Percentiles rank a stretch among this genome's conserved stretches.
Evolutionary conservation across 2,329 filamentous ascomycete genomes (phyloP).

Genomic region (Curvularia eragrostidis): DNA sequence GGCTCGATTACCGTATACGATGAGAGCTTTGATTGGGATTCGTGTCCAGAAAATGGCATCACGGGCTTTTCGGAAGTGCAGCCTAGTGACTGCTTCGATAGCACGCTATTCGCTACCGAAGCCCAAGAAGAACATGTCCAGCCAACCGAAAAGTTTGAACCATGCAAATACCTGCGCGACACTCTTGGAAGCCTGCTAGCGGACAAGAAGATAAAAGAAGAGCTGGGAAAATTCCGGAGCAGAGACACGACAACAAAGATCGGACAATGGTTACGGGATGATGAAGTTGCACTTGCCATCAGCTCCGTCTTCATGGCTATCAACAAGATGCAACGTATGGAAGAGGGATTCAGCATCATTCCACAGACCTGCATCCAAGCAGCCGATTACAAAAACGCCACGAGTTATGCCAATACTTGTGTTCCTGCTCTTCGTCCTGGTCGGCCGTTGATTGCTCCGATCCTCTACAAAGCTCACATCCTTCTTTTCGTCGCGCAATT

Average conservation of each 20-base stretch:
- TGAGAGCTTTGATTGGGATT: slow-evolving; percentile 1
- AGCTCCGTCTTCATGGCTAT: slow-evolving; percentile 21
- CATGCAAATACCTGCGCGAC: background rate
- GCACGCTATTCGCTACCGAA: background rate
- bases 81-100: background rate
- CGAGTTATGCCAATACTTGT: too few species aligned
- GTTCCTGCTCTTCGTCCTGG: slow-evolving; percentile 12
- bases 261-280: slow-evolving; percentile 3
- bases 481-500: slow-evolving; percentile 23
- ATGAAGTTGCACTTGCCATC: slow-evolving; percentile 10
- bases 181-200: background rate
- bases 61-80: background rate
- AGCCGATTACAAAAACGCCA: too few species aligned
- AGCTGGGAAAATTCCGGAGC: background rate
- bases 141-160: background rate
- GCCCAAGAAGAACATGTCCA: background rate
- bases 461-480: slow-evolving; percentile 4
- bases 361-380: background rate
- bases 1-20: background rate
- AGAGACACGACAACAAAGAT: background rate
- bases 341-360: slow-evolving; percentile 14
- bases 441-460: slow-evolving; percentile 18
- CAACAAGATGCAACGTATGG: slow-evolving; percentile 3
- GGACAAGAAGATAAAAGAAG: background rate
- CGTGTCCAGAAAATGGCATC: background rate